Base-by-base conservation (phyloP, 208 protist genomes). In the Acanthamoeba castellanii region DNA sequence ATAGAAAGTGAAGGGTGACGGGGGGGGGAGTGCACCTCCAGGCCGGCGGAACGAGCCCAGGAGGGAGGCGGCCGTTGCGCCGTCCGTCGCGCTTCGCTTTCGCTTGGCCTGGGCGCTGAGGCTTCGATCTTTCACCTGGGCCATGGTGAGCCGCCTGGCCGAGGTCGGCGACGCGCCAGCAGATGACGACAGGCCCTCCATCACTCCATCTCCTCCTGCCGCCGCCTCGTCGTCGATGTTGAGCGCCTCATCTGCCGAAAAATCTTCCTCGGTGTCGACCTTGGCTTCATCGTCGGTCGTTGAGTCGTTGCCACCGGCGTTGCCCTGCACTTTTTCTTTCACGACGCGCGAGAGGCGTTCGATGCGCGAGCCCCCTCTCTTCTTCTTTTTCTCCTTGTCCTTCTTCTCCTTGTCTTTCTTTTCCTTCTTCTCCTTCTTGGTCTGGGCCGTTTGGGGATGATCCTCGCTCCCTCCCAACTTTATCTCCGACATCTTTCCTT, bases 31-130 rank as follows among this genome's bases (percentile, higher is more conserved):
- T 50, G 42, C 13, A 85, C 14, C 30, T 6, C 76, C 76, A 20
- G 68, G 68, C 30, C 76, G 76, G 6, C 76, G 76, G 76, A 85
- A 59, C 37, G 76, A 85, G 20, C 45, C 47, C 22, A 85, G 76
- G 20, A 85, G 45, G 42, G 76, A 85, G 45, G 76, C 32, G 76
- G 34, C 30, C n/a, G 32, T 85, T 3, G 76, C 76, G 27, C 76
- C 76, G 76, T 85, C 76, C 18, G 76, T 85, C 42, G 76, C 76
- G 45, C 76, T 85, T 50, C 76, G 76, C 22, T 85, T 85, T 11
- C 76, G 34, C 45, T 50, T 57, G 11, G 76, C 14, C 76, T 85
- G 76, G 6, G 47, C 76, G 76, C 27, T 57, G 5, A 85, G 47
- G 45, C 22, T 85, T 50, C 76, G 76, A 34, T 85, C 76, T 32